Evolutionary conservation across 2,329 filamentous ascomycete species (phyloP).

Genomic region (Fusarium guadeloupense): DNA sequence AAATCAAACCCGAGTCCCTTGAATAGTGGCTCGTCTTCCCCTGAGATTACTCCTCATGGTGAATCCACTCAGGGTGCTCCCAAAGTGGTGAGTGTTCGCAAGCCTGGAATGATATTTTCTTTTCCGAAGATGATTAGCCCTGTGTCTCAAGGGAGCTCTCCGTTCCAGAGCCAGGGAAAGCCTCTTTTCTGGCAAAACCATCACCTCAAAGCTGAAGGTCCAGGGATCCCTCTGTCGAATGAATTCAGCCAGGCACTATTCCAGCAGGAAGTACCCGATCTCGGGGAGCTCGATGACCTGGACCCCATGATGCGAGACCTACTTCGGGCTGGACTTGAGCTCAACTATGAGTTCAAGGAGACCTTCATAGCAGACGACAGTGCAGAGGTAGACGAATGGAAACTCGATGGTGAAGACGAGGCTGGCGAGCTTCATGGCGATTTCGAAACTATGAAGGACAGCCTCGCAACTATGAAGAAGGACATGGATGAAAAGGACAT

Average conservation of each 20-base stretch:
- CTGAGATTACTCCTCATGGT: background rate
- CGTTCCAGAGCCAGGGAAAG: background rate
- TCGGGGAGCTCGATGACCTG: background rate
- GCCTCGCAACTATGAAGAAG: too few species aligned
- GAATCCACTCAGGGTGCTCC: background rate
- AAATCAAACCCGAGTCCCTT: background rate
- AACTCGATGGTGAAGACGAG: background rate
- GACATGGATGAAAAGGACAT: background rate
- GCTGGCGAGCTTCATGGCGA: background rate
- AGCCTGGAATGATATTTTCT: too few species aligned
- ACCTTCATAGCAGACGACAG: background rate
- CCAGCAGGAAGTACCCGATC: background rate
- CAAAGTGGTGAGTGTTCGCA: background rate
- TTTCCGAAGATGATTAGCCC: too few species aligned
- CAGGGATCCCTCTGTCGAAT: background rate
- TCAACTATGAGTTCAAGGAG: constrained; percentile 5
- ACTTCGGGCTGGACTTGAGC: background rate
- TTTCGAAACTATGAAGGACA: background rate
- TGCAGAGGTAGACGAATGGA: background rate
- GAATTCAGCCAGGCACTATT: background rate
- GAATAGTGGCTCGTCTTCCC: background rate
- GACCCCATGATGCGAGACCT: constrained; percentile 2
- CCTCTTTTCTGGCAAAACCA: too few species aligned
- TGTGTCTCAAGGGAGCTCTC: too few species aligned
- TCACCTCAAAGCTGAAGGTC: background rate